Base-by-base conservation (phyloP, 2,329 filamentous ascomycete species). In the Ophiocordyceps camponoti-saundersi region DNA sequence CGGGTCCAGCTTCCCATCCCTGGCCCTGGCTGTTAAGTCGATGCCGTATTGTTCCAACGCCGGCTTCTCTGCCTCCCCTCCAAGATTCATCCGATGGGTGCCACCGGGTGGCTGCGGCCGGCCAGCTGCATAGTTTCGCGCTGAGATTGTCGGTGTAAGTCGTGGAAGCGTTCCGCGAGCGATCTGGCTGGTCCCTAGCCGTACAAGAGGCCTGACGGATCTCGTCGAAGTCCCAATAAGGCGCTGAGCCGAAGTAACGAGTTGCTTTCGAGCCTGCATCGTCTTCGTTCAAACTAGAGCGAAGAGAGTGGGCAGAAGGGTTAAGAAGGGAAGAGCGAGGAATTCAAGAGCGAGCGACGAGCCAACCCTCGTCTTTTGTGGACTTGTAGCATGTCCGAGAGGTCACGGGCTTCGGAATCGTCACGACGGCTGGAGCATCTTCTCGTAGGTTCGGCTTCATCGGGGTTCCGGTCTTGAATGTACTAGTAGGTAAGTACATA, bases 41-140 rank as follows among this genome's bases (percentile, higher is more conserved):
- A 96, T 92, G 48, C 92, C 96, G 66, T 95, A 98, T 59, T 96
- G 96, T 69, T 89, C 86, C 50, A 98, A 71, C 60, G 95, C 95
- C 66, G 98, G 92, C 57, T 89, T 85, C 58, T 95, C 90, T 58
- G 84, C 74, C 65, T 96, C 92, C 26, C 71, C 83, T 47, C 86
- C 77, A 60, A 96, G 66, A 60, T 96, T 80, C 89, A 96, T 96
- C 53, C 83, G 84, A 65, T 95, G 87, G 1, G 88, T 95, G 48
- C 89, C 89, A 45, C 90, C 90, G 0, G 90, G 88, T 1, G 88
- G 89, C 53, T 92, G 86, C 51, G 88, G 85, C 49, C 82, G 72
- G 56, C 84, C 82, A 69, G 79, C 80, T 49, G 80, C 73, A 64
- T 84, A 85, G 44, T 58, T 63, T 47, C 80, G 72, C 13, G 64